Conservation (phyloP, 108 stramenopile species). For the Fragilaria crotonensis region DNA sequence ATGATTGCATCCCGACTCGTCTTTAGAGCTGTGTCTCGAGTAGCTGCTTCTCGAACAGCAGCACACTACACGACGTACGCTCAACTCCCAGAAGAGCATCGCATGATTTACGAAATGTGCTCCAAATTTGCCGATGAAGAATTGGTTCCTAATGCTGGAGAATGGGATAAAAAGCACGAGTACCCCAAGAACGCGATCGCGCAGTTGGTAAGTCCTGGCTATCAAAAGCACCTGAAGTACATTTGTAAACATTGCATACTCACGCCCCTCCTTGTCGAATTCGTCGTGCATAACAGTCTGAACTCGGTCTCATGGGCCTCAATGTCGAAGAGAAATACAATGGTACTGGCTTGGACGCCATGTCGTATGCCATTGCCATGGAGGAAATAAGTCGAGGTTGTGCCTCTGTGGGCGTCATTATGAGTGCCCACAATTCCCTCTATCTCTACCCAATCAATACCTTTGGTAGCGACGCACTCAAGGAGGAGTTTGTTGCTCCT, state of each 20-base stretch:
- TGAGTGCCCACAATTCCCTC: conserved; percentile 92
- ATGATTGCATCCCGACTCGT: too few relatives aligned
- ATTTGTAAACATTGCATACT: not conserved
- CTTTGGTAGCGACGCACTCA: conserved; percentile 84
- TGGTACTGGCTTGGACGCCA: conserved; percentile 88
- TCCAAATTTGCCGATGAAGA: conserved; percentile 93
- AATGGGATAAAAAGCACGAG: conserved; percentile 82
- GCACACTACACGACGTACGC: conserved; percentile 49
- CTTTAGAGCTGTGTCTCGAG: too few relatives aligned
- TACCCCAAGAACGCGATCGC: conserved; percentile 64
- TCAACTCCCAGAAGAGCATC: conserved; percentile 87
- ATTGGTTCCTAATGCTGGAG: conserved; percentile 82
- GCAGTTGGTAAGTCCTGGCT: too few relatives aligned
- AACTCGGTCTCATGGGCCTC: conserved; percentile 97
- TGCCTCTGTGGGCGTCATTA: conserved; percentile 93
- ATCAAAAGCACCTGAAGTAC: conserved; percentile 10
- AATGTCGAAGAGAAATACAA: conserved; percentile 68
- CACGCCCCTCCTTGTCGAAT: not conserved
- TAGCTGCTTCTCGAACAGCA: conserved; percentile 2
- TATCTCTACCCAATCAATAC: conserved; percentile 91
- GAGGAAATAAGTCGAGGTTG: conserved; percentile 97
- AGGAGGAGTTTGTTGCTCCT: conserved; percentile 68
- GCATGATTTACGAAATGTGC: conserved; percentile 94
- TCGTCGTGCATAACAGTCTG: conserved; percentile 56
- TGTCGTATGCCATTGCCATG: conserved; percentile 97